Evolutionary conservation across 805 yeast species (phyloP).

Genomic region (Sugiyamaella marilandica): DNA sequence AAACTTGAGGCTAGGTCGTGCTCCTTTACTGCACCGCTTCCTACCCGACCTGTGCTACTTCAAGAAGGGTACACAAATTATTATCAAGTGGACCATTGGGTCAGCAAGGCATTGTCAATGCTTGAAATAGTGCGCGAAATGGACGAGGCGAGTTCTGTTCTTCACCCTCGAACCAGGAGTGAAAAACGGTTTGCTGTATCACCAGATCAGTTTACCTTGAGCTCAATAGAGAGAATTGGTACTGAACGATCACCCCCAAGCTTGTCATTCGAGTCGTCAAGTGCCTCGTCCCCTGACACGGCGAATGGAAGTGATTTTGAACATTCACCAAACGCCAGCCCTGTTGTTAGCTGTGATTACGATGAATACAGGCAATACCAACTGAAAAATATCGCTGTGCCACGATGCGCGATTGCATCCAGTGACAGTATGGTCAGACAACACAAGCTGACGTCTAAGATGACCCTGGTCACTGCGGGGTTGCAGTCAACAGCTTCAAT

Average conservation of each 20-base stretch:
- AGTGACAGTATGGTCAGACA: not conserved
- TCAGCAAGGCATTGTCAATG: not conserved
- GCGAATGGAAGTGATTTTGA: not conserved
- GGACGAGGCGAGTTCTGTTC: not conserved
- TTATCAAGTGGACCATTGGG: not conserved
- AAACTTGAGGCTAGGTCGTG: too few species aligned
- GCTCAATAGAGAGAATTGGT: not conserved
- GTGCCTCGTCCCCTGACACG: not conserved
- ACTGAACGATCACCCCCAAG: not conserved
- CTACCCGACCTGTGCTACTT: not conserved
- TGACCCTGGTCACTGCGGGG: not conserved
- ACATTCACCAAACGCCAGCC: not conserved
- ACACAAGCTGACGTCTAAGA: not conserved
- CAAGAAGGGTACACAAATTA: not conserved
- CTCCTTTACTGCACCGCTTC: not conserved
- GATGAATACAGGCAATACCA: not conserved
- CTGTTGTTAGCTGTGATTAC: not conserved
- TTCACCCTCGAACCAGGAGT: not conserved
- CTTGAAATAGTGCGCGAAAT: not conserved
- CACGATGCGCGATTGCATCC: not conserved
- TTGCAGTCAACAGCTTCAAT: not conserved
- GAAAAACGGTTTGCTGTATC: not conserved
- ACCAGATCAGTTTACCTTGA: not conserved
- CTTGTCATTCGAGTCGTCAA: not conserved
- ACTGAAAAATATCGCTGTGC: not conserved